phyloP scores from a whole-genome alignment of 179 eudicot genomes.

The Spinacia oleracea region DNA sequence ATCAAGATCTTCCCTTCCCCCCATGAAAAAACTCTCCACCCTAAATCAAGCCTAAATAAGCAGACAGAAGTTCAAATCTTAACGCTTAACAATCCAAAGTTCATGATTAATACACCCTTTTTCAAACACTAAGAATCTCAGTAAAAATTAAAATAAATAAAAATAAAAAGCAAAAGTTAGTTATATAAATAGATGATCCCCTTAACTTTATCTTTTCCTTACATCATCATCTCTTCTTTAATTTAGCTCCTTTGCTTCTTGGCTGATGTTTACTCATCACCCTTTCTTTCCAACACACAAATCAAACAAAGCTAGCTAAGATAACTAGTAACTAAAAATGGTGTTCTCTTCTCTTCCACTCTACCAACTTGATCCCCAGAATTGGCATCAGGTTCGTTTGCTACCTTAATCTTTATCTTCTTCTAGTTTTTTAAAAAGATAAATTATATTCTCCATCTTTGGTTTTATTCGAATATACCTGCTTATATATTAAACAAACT shows the following conservation, averaged over 20 bases:
- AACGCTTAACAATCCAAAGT: background rate
- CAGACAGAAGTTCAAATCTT: constrained; percentile 5
- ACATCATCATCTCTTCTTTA: constrained; percentile 10
- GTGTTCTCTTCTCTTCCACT: constrained; percentile 33
- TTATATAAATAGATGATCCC: background rate
- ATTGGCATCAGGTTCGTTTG: constrained; percentile 26
- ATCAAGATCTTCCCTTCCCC: background rate
- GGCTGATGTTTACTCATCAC: constrained; percentile 25
- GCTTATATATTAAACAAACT: no score
- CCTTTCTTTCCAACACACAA: background rate
- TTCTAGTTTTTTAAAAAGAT: background rate
- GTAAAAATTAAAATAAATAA: background rate
- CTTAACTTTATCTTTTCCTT: background rate
- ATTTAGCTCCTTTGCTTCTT: background rate
- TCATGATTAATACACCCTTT: constrained; percentile 12
- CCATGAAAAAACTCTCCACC: background rate
- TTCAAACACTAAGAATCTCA: constrained; percentile 13
- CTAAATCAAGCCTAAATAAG: background rate
- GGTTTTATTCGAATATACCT: constrained; percentile 18
- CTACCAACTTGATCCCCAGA: constrained; percentile 29
- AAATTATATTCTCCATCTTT: background rate
- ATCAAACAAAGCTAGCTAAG: background rate
- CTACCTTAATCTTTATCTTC: background rate
- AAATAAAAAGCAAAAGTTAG: background rate
- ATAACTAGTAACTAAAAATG: constrained; percentile 11